A percentile compares a stretch with the other conserved stretches of the same genome.
These are phyloP conservation scores for Colletotrichum echinochloae DNA, from an alignment of 2,329 filamentous ascomycete genomes.

Conservation along the genomic window DNA sequence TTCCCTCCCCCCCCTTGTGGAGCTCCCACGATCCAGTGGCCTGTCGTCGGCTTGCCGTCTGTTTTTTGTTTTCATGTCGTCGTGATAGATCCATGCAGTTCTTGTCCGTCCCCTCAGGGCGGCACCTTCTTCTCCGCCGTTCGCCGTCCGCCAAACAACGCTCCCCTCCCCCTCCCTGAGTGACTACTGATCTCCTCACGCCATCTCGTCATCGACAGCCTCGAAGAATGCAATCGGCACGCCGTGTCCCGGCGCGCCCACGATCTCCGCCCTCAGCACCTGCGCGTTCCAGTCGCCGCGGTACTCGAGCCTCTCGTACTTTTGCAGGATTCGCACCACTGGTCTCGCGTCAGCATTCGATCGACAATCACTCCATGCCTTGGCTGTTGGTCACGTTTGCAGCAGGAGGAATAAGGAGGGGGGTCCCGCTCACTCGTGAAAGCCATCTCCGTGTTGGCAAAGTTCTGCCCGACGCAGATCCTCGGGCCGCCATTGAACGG, in stretches of 20 bases:
- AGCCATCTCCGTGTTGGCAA: conserved; percentile 69
- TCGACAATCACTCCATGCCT: background rate
- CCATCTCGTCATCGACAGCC: conserved; percentile 39
- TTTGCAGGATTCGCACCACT: conserved; percentile 68
- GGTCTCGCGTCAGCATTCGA: background rate
- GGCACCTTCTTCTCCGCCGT: background rate
- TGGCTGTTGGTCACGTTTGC: background rate
- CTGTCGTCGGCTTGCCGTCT: background rate
- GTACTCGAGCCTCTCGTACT: conserved; percentile 67
- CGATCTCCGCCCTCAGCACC: conserved; percentile 57
- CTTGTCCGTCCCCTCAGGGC: background rate
- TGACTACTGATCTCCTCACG: background rate
- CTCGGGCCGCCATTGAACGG: conserved; percentile 49
- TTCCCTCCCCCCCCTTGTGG: background rate
- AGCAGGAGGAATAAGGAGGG: conserved; percentile 45
- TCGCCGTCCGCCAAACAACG: no score
- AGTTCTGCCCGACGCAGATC: conserved; percentile 68
- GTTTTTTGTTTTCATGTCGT: background rate
- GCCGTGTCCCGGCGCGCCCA: conserved; percentile 57
- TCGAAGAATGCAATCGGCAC: conserved; percentile 56
- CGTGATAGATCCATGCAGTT: background rate
- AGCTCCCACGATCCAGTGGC: background rate
- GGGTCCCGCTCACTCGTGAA: conserved; percentile 53
- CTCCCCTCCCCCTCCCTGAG: no score
- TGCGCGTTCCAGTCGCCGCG: conserved; percentile 59